A percentile compares a stretch with the other conserved stretches of the same genome.
phyloP scores from a whole-genome alignment of 345 rosid species.

The Zanthoxylum bungeanum region DNA sequence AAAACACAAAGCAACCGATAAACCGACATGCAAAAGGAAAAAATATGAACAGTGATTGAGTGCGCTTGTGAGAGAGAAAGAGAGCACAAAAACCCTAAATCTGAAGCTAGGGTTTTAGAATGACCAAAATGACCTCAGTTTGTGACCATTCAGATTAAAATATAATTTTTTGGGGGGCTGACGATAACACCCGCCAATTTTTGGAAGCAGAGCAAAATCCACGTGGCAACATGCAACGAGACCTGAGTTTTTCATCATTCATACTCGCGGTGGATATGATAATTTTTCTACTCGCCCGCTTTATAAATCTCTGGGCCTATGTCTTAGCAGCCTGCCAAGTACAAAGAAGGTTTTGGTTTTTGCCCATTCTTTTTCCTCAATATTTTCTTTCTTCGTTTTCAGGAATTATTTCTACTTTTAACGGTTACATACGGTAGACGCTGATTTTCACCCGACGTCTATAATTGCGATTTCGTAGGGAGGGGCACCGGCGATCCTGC shows the following conservation, averaged over 20 bases:
- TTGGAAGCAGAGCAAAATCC: constrained; percentile 15
- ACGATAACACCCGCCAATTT: constrained; percentile 39
- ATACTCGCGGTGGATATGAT: background rate
- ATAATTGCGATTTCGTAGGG: no score
- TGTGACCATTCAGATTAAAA: background rate
- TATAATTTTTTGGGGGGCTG: background rate
- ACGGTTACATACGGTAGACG: no score
- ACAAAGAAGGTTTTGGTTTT: background rate
- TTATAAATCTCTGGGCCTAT: no score
- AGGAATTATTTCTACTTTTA: no score
- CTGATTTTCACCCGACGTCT: no score
- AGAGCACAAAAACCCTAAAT: constrained; percentile 6
- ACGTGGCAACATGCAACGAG: constrained; percentile 41
- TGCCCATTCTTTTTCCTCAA: background rate
- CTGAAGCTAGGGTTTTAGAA: background rate
- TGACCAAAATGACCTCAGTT: constrained; percentile 22
- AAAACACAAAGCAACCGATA: background rate
- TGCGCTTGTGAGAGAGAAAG: background rate
- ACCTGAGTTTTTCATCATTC: background rate
- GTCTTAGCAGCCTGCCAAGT: no score
- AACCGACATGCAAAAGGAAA: constrained; percentile 14
- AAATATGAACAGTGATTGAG: background rate
- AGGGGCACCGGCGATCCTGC: no score
- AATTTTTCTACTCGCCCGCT: background rate
- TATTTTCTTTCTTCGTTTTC: no score